Evolutionary conservation across 2,329 filamentous ascomycete species (phyloP).

Genomic region (Pyricularia sp.): DNA sequence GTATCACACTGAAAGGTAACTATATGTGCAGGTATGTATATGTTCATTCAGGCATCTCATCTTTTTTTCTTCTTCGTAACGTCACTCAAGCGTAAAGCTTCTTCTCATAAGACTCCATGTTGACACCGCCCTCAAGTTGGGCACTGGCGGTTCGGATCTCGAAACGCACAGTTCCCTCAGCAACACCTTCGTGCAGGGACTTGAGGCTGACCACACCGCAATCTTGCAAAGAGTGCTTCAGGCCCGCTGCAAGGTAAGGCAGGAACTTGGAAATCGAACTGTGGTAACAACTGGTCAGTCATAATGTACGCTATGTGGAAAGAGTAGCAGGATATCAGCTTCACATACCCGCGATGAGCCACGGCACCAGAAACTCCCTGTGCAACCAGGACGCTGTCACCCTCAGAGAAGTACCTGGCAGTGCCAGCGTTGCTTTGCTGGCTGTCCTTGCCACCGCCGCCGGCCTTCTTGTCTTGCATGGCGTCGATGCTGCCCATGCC

Average conservation of each 20-base stretch:
- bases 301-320: not conserved
- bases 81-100: conserved; percentile 79
- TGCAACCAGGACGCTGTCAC: conserved; percentile 86
- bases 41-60: not conserved
- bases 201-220: conserved; percentile 75
- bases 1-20: not conserved
- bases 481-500: conserved; percentile 98
- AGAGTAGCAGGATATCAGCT: conserved; percentile 19
- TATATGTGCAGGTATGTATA: not conserved
- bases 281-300: not conserved
- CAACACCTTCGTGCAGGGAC: conserved; percentile 67
- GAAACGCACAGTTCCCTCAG: conserved; percentile 71
- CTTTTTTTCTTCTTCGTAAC: not conserved
- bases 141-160: conserved; percentile 91
- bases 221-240: conserved; percentile 97
- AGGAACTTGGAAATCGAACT: conserved; percentile 88
- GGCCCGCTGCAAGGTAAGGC: conserved; percentile 86
- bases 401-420: conserved; percentile 96
- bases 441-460: conserved; percentile 59
- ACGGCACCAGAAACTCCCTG: conserved; percentile 90
- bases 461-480: conserved; percentile 98
- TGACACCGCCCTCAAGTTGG: conserved; percentile 92
- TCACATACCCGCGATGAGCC: conserved; percentile 56
- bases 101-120: conserved; percentile 99
- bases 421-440: conserved; percentile 88